Conservation (phyloP, 1,284 basidiomycete species). For the Anthracocystis panici-leucophaei region DNA sequence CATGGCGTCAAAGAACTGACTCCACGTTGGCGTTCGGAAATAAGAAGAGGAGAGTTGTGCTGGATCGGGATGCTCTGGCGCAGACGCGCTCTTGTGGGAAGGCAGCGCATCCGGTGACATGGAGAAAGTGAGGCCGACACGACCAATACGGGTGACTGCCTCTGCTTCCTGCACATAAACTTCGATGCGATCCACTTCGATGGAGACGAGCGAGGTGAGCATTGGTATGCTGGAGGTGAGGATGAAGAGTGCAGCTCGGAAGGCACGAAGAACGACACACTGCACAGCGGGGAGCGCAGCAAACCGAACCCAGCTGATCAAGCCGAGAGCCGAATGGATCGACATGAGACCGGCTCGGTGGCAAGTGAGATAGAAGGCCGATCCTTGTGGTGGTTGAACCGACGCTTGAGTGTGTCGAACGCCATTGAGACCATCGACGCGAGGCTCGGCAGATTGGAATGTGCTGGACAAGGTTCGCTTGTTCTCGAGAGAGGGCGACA, state of each 20-base stretch:
- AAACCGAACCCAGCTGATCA: conserved; percentile 25
- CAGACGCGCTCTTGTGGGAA: background rate
- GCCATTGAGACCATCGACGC: background rate
- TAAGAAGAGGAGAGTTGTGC: background rate
- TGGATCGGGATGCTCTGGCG: background rate
- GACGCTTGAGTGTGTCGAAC: background rate
- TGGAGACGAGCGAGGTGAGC: conserved; percentile 57
- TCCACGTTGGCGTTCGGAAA: conserved; percentile 22
- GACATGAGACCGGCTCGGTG: conserved; percentile 39
- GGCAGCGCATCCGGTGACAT: conserved; percentile 43
- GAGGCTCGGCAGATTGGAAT: background rate
- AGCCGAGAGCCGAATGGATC: conserved; percentile 25
- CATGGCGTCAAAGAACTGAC: conserved; percentile 24
- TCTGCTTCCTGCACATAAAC: conserved; percentile 54
- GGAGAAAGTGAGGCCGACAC: conserved; percentile 47
- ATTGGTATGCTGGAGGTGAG: conserved; percentile 55
- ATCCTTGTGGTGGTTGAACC: background rate
- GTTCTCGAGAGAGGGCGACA: conserved; percentile 20
- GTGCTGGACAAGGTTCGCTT: conserved; percentile 8
- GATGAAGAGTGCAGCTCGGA: conserved; percentile 50
- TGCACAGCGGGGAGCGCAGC: conserved; percentile 26
- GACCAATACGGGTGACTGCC: conserved; percentile 44
- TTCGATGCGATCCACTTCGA: conserved; percentile 59
- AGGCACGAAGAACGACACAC: conserved; percentile 20
- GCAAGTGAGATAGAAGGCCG: conserved; percentile 23